phyloP scores from a whole-genome alignment of 1,139 yeast genomes.

The Scheffersomyces parashehatae region DNA sequence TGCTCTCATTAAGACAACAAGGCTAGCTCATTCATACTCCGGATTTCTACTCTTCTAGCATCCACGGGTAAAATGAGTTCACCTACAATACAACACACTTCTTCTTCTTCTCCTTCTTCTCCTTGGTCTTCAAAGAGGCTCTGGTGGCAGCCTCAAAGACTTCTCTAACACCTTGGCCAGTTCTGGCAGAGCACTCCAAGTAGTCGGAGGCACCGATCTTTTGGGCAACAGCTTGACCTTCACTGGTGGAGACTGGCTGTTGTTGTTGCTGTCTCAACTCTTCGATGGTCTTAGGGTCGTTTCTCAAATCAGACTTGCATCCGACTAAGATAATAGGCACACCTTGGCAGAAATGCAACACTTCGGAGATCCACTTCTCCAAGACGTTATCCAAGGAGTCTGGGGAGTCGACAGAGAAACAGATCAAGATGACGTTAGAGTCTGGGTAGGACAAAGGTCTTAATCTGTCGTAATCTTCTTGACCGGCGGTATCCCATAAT shows the following conservation, averaged over 20 bases:
- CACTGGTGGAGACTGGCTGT: slow-evolving; percentile 73
- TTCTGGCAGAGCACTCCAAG: slow-evolving; percentile 92
- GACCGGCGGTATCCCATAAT: slow-evolving; percentile 98
- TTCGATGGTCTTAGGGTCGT: slow-evolving; percentile 76
- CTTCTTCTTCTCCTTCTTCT: slow-evolving; percentile 56
- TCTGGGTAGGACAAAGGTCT: slow-evolving; percentile 94
- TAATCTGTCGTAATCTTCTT: slow-evolving; percentile 94
- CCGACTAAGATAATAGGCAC: slow-evolving; percentile 94
- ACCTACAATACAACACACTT: slow-evolving; percentile 58
- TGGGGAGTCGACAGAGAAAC: slow-evolving; percentile 90
- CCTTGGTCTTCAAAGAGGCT: slow-evolving; percentile 72
- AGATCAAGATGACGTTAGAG: slow-evolving; percentile 86
- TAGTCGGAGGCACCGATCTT: slow-evolving; percentile 85
- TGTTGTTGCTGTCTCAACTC: slow-evolving; percentile 72
- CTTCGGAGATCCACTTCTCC: slow-evolving; percentile 95
- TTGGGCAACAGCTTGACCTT: slow-evolving; percentile 83
- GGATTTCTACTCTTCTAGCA: background rate
- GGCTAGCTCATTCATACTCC: too few relatives aligned
- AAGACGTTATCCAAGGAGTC: slow-evolving; percentile 91
- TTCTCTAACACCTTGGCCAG: slow-evolving; percentile 88
- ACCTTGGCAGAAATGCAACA: slow-evolving; percentile 91
- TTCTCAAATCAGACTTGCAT: slow-evolving; percentile 86
- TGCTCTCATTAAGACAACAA: too few relatives aligned
- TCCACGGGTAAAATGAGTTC: too few relatives aligned
- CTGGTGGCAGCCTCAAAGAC: slow-evolving; percentile 93